These are phyloP conservation scores for Lophiotrema nucula DNA, from an alignment of 495 filamentous ascomycete genomes.

Conservation along the genomic window DNA sequence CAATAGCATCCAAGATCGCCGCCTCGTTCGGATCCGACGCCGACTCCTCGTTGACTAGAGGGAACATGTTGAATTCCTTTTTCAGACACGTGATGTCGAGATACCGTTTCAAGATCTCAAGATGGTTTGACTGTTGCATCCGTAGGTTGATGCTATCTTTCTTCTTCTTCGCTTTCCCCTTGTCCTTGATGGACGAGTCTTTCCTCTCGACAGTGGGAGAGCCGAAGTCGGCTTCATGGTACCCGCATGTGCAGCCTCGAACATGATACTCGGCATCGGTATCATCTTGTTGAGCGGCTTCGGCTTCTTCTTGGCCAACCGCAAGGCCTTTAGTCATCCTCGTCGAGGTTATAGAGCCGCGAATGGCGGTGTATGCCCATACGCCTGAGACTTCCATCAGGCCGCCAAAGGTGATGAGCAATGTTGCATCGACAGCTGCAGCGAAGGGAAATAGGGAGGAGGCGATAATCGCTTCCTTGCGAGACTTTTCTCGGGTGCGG, in stretches of 20 bases:
- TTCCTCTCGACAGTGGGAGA: neutral
- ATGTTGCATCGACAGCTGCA: constrained; percentile 37
- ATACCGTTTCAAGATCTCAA: constrained; percentile 22
- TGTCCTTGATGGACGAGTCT: neutral
- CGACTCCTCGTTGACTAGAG: constrained; percentile 9
- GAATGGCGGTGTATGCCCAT: constrained; percentile 43
- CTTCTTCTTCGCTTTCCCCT: neutral
- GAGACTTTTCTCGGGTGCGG: constrained; percentile 42
- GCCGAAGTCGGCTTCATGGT: constrained; percentile 23
- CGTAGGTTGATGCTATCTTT: constrained; percentile 12
- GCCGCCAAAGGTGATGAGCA: constrained; percentile 42
- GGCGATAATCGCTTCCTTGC: constrained; percentile 43
- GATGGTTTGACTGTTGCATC: constrained; percentile 6
- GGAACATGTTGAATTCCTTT: constrained; percentile 22
- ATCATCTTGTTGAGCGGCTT: neutral
- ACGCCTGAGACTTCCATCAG: constrained; percentile 42
- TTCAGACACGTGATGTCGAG: constrained; percentile 21
- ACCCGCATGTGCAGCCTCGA: constrained; percentile 22
- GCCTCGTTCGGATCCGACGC: constrained; percentile 31
- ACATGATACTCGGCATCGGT: neutral
- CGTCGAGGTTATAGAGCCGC: constrained; percentile 38
- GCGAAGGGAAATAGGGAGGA: constrained; percentile 42
- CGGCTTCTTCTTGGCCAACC: neutral
- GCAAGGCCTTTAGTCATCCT: constrained; percentile 15
- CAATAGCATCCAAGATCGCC: constrained; percentile 43